Conservation (phyloP, 192 early-diverging fungal genomes). For the Backusella australiensis region DNA sequence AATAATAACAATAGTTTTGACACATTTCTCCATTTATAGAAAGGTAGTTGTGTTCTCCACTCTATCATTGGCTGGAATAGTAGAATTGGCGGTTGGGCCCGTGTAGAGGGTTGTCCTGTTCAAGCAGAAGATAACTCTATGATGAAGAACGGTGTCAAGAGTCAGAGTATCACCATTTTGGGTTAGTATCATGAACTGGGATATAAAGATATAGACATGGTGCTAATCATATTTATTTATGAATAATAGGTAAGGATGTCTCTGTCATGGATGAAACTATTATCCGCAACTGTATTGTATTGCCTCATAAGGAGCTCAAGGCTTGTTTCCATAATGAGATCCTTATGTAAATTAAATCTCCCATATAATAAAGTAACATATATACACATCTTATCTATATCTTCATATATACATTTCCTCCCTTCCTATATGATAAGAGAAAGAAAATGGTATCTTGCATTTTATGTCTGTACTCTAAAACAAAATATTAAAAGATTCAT, state of each 20-base stretch:
- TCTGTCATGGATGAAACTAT: constrained; percentile 90
- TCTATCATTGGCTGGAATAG: constrained; percentile 93
- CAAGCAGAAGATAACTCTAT: constrained; percentile 67
- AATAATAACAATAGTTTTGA: neutral
- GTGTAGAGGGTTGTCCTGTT: constrained; percentile 86
- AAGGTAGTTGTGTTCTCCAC: constrained; percentile 83
- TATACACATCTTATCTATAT: neutral
- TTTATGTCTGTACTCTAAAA: no score
- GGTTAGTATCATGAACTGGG: constrained; percentile 41
- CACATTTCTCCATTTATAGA: constrained; percentile 42
- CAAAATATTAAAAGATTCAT: no score
- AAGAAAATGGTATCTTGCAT: no score
- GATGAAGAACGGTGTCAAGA: constrained; percentile 85
- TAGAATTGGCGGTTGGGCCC: constrained; percentile 90
- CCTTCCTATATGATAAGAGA: no score
- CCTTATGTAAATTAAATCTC: constrained; percentile 70
- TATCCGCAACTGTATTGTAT: constrained; percentile 95
- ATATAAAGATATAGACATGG: neutral
- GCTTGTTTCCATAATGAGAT: constrained; percentile 90
- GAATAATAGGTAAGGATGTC: constrained; percentile 71
- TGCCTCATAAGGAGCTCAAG: constrained; percentile 97
- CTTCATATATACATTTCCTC: neutral
- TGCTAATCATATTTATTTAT: neutral
- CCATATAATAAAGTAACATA: neutral
- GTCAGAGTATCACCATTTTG: constrained; percentile 88